phyloP scores from a whole-genome alignment of 2,329 filamentous ascomycete species.

The Colletotrichum tabaci region DNA sequence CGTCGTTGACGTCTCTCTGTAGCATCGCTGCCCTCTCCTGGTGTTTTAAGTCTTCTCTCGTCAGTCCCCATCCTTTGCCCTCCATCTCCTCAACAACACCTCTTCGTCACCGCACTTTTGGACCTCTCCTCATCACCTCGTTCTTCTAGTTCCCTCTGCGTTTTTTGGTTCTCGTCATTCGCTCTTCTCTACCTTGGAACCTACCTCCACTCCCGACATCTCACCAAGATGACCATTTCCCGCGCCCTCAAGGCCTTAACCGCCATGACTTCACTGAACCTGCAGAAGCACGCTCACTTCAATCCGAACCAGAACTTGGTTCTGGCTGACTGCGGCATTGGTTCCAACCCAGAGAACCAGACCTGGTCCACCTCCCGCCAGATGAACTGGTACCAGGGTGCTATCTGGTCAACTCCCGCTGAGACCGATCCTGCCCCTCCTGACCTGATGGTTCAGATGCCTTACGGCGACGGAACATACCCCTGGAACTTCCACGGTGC shows the following conservation, averaged over 20 bases:
- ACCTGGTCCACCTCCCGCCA: constrained; percentile 61
- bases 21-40: no score
- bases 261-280: constrained; percentile 30
- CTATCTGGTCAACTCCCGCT: constrained; percentile 54
- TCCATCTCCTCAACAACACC: not conserved
- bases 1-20: not conserved
- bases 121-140: not conserved
- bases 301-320: constrained; percentile 55
- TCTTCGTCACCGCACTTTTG: not conserved
- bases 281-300: constrained; percentile 45
- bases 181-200: not conserved
- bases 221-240: constrained; percentile 15
- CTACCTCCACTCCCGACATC: not conserved
- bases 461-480: constrained; percentile 55
- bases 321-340: constrained; percentile 60
- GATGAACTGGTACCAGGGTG: constrained; percentile 60
- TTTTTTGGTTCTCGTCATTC: constrained; percentile 1
- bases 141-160: not conserved
- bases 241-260: constrained; percentile 26
- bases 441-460: constrained; percentile 57
- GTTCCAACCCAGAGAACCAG: constrained; percentile 56
- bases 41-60: no score
- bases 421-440: constrained; percentile 54
- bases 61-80: not conserved
- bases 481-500: constrained; percentile 56